Base-by-base conservation (phyloP, 2,329 filamentous ascomycete genomes). In the Meredithiella fracta region DNA sequence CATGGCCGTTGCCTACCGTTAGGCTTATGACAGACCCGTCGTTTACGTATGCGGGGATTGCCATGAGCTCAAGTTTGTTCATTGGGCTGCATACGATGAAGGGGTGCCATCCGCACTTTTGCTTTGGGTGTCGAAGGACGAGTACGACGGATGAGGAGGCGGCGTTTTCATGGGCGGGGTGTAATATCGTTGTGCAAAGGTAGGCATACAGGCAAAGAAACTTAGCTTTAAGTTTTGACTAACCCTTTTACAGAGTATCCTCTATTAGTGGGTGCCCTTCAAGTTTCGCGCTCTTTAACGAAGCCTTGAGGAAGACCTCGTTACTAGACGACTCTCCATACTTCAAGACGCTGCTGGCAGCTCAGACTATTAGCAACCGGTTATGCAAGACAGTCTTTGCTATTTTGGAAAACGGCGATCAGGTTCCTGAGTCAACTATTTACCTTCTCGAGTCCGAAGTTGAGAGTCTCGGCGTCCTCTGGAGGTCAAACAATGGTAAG, bases 1-100 rank as follows among this genome's bases (percentile, higher is more conserved):
- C 73, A 1, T 79, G 75, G 75, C 71, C 73, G 1, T 69, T 74
- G 23, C 73, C 76, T 0, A 71, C 68, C 0, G 72, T 75, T 11
- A 70, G 76, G 7, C 73, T 78, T 58, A 65, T 75, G 38, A 71
- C 70, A 2, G 76, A 79, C 56, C 73, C 75, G 2, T 73, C 72
- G 0, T 65, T 71, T 2, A 70, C 72, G 11, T 72, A 77, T 55
- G 67, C 74, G 1, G 68, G 67, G 23, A 69, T 73, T 26, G 70
- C 71, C 22, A 68, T 73, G 64, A 75, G 72, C 52, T 70, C 73
- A 1, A 72, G 70, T 29, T 66, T 74, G 56, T 64, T 74, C 17
- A 65, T 76, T 2, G 76, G 76, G 0, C 65, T 77, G 22, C 75
- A 79, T 58, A 76, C 73, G 0, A 75, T 75, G 3, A 70, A 69